Evolutionary conservation across 495 filamentous ascomycete species (phyloP), one percentile per base, ranked within the genome.

Genomic region (Penicillium verhagenii): DNA sequence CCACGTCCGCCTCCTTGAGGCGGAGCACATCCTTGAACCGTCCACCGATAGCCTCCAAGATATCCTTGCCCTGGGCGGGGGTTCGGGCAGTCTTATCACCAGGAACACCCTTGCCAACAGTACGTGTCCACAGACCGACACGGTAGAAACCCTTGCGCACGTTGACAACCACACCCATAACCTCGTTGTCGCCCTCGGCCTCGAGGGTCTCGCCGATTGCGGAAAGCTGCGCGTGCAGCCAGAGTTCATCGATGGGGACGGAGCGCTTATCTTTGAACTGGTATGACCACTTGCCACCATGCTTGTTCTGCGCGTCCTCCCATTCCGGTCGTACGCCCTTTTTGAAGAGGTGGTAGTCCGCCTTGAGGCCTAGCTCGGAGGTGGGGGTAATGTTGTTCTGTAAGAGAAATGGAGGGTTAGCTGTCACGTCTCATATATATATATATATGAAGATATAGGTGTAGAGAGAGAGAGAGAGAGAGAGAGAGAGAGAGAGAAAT

Each of bases 341-440:
- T 76, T 99, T 99, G 86, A 99, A 99, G 23, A 99, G 87, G 70
- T 99, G 94, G 78, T 99, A 99, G 74, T 99, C 94, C 66, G 93
- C 95, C 78, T 97, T 99, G 58, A 96, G 84, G 39, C 91, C 88
- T 24, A 99, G 84, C 58, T 97, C 92, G 56, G 95, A 97, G 53
- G 91, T 91, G 14, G 93, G 86, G 20, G 91, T 89, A 72, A 99
- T 97, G 76, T 99, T 99, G 80, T 99, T 99, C 94, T 98, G 68
- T 11, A 47, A 46, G 44, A n/a, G 5, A 10, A 52, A 28, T 20
- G 28, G 37, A 50, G 38, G 16, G 16, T 23, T 7, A 42, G 31
- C 11, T 13, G 33, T 35, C 4, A 35, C 16, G 33, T n/a, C n/a
- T n/a, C n/a, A n/a, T n/a, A n/a, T n/a, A n/a, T n/a, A n/a, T n/a